A percentile compares a stretch with the other conserved stretches of the same genome.
These are phyloP conservation scores for Globisporangium nunn DNA, from an alignment of 352 stramenopile genomes.

Conservation along the genomic window DNA sequence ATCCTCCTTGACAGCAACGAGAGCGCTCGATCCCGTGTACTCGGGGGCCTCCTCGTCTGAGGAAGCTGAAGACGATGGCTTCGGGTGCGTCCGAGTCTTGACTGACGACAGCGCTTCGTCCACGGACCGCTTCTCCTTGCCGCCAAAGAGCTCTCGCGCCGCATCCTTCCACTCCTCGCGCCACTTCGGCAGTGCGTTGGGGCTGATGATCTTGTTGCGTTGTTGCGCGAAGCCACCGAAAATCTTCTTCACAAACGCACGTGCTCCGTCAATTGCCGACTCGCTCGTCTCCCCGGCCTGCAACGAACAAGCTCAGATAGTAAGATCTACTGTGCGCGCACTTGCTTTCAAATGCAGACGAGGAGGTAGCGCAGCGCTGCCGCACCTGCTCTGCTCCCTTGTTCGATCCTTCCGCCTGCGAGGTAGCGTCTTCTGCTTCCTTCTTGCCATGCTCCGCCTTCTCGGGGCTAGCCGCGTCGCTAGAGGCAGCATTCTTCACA, in stretches of 20 bases:
- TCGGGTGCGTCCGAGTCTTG: conserved; percentile 33
- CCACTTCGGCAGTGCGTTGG: conserved; percentile 31
- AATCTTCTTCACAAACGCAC: conserved; percentile 53
- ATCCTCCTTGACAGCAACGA: conserved; percentile 89
- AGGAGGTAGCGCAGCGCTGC: neutral
- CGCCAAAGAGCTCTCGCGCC: conserved; percentile 73
- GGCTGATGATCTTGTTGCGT: conserved; percentile 58
- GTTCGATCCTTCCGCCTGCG: neutral
- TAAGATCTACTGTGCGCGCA: neutral
- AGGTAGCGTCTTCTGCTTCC: conserved; percentile 10
- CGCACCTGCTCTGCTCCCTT: conserved; percentile 4
- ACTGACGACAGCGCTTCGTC: conserved; percentile 73
- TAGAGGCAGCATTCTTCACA: conserved; percentile 16
- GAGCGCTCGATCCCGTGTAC: conserved; percentile 66
- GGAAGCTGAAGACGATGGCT: conserved; percentile 20
- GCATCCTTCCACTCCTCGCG: conserved; percentile 67
- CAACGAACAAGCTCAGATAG: neutral
- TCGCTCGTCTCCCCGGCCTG: conserved; percentile 22
- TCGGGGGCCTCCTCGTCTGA: conserved; percentile 33
- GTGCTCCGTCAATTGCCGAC: conserved; percentile 23
- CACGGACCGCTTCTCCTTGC: conserved; percentile 59
- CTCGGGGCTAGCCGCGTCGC: conserved; percentile 1
- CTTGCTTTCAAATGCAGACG: neutral
- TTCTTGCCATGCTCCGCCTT: conserved; percentile 15
- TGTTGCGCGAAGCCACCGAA: conserved; percentile 38